Evolutionary conservation across 1,284 basidiomycete species (phyloP).

Genomic region (Microbotryum lychnidis-dioicae): DNA sequence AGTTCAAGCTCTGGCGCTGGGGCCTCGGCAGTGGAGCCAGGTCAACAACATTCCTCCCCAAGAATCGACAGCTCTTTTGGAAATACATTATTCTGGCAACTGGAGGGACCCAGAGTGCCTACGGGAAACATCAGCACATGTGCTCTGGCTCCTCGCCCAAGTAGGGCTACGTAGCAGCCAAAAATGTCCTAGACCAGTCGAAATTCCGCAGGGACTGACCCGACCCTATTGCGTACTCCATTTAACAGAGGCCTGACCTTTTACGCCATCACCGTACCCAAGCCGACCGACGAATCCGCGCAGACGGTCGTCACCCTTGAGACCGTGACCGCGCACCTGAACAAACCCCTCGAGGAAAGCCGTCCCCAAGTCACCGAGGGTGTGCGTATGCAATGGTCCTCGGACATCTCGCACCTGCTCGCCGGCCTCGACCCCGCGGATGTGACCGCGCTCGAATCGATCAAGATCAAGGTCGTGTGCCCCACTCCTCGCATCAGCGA

Average conservation of each 20-base stretch:
- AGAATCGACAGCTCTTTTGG: too few relatives aligned
- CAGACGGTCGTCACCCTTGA: conserved; percentile 22
- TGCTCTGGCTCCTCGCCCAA: neutral
- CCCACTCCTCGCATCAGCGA: conserved; percentile 8
- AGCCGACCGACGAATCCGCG: neutral
- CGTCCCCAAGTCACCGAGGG: conserved; percentile 32
- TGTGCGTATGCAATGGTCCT: conserved; percentile 20
- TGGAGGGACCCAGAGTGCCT: too few relatives aligned
- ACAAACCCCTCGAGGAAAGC: conserved; percentile 17
- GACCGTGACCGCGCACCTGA: conserved; percentile 16
- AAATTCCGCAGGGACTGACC: neutral
- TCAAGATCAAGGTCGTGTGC: conserved; percentile 11
- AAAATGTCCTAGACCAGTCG: neutral
- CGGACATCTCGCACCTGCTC: conserved; percentile 24
- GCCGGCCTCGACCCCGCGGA: conserved; percentile 27
- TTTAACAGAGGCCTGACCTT: conserved; percentile 14
- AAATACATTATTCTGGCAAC: too few relatives aligned
- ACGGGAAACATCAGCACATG: too few relatives aligned
- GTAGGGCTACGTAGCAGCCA: neutral
- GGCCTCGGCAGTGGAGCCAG: too few relatives aligned
- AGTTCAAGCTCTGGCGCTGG: too few relatives aligned
- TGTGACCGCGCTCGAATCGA: conserved; percentile 19
- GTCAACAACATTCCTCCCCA: too few relatives aligned
- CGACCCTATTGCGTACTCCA: neutral
- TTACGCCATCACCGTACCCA: conserved; percentile 14